Conservation (phyloP, 176 grass and related monocot species). For the Cocos nucifera region DNA sequence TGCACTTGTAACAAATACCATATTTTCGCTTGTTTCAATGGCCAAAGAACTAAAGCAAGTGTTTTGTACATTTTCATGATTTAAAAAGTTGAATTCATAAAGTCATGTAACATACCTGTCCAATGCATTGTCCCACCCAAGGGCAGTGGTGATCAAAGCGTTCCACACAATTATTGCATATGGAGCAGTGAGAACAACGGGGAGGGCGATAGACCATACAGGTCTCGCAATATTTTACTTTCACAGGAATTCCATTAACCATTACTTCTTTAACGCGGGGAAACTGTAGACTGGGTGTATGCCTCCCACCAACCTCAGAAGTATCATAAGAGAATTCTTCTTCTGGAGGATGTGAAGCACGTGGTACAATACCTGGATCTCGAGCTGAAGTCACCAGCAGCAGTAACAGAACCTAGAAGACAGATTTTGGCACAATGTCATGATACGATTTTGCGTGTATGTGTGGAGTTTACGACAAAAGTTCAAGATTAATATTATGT, state of each 20-base stretch:
- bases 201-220: constrained; percentile 95
- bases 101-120: constrained; percentile 47
- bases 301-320: constrained; percentile 28
- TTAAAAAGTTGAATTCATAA: background rate
- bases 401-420: constrained; percentile 80
- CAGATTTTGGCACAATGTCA: background rate
- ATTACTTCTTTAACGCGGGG: constrained; percentile 66
- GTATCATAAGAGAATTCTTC: constrained; percentile 73
- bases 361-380: constrained; percentile 87
- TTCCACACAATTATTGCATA: constrained; percentile 92
- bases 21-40: no score
- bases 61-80: no score
- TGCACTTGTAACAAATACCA: no score
- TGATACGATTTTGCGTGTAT: background rate
- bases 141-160: constrained; percentile 95
- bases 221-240: constrained; percentile 95
- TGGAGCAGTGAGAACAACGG: constrained; percentile 81
- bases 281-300: constrained; percentile 61
- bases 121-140: constrained; percentile 95
- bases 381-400: constrained; percentile 82
- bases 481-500: no score
- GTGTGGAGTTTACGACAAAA: no score
- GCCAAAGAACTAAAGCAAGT: no score
- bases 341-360: constrained; percentile 76
- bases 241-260: constrained; percentile 54